Base-by-base conservation (phyloP, 345 rosid genomes). In the Corchorus olitorius region DNA sequence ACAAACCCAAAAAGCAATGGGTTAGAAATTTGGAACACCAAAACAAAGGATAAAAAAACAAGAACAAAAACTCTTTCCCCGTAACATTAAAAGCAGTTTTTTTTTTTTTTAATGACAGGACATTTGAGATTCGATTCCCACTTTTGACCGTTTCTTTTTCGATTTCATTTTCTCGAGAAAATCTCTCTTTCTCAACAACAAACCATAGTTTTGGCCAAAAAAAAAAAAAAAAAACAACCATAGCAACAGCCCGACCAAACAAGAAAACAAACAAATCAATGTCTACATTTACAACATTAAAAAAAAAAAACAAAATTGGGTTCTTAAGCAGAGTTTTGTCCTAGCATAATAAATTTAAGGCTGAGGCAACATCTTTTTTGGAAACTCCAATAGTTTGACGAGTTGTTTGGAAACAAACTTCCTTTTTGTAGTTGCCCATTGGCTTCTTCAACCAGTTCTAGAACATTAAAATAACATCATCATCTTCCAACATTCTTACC, bases 51-150 rank as follows among this genome's bases (percentile, higher is more conserved):
- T 4, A 39, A 39, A 4, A 6, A 39, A 39, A 39, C 43, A 39
- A 39, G 6, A 39, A 39, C 4, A 39, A 39, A 2, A 65, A 41
- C 8, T 41, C 70, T 65, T 65, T 39, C 9, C 13, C 15, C 0
- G 3, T 13, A 50, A 4, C 8, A 39, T 39, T 45, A 20, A 56
- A 65, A 19, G 15, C 8, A 16, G n/a, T 70, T 49, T 34, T 27
- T 27, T 27, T 27, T 27, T 27, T 27, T 27, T 27, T 19, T 19
- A 46, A 65, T 19, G 78, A 77, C 27, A 67, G 33, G 75, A 78
- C 84, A 58, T 74, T 68, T 52, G n/a, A 70, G 84, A 80, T 82
- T 69, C 73, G 75, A 70, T 76, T 4, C 83, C 66, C 77, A 60
- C 76, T 58, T 73, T 80, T 85, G 83, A 82, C 83, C 73, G 76